phyloP scores from a whole-genome alignment of 179 eudicot species.

The Amaranthus tricolor region DNA sequence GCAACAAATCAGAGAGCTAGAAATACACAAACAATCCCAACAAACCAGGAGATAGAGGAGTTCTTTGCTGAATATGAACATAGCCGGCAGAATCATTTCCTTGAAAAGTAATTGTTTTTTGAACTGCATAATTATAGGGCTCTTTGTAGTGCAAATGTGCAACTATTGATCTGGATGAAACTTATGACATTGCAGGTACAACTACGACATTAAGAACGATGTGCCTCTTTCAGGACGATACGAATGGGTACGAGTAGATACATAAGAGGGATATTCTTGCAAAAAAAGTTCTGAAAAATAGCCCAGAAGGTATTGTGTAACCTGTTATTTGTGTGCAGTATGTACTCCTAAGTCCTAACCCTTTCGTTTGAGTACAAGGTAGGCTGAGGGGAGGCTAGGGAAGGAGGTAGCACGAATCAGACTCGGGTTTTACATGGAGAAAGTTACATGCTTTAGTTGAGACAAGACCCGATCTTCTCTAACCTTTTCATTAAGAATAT shows the following conservation, averaged over 20 bases:
- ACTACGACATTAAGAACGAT: slow-evolving; percentile 61
- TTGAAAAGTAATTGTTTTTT: slow-evolving; percentile 43
- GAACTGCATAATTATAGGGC: neutral
- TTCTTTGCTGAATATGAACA: slow-evolving; percentile 59
- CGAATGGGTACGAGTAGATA: slow-evolving; percentile 64
- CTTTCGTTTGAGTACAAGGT: too few species aligned
- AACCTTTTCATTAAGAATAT: too few species aligned
- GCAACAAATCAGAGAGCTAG: slow-evolving; percentile 33
- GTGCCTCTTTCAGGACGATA: slow-evolving; percentile 65
- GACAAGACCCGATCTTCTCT: too few species aligned
- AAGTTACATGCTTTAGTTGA: too few species aligned
- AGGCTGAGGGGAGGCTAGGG: too few species aligned
- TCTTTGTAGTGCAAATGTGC: neutral
- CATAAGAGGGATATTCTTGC: slow-evolving; percentile 28
- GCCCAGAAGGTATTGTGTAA: too few species aligned
- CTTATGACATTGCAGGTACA: slow-evolving; percentile 57
- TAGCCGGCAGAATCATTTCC: slow-evolving; percentile 46
- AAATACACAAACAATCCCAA: slow-evolving; percentile 41
- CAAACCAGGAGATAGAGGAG: slow-evolving; percentile 58
- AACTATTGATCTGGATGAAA: neutral
- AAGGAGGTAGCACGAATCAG: too few species aligned
- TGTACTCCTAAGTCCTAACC: too few species aligned
- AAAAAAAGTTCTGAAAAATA: neutral
- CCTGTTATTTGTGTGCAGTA: too few species aligned
- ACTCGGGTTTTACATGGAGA: too few species aligned